phyloP scores from a whole-genome alignment of 306 rosid genomes.

The Alnus glutinosa region DNA sequence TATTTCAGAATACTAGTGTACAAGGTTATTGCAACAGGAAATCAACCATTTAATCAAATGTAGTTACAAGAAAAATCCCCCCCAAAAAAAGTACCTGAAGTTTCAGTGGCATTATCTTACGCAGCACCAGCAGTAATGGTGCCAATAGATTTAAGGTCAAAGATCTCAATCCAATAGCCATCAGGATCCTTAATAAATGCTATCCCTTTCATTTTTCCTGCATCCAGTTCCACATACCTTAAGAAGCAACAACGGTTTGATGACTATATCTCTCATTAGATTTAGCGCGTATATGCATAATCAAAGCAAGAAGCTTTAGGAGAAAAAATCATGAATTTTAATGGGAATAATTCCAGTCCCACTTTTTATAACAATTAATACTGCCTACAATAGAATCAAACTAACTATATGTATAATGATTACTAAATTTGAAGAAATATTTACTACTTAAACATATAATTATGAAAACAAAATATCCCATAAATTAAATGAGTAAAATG shows the following conservation, averaged over 20 bases:
- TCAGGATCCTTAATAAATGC: constrained; percentile 96
- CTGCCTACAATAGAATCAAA: background rate
- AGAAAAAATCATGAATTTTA: background rate
- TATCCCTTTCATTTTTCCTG: constrained; percentile 92
- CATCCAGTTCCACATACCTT: constrained; percentile 22
- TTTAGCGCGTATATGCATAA: background rate
- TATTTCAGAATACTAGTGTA: background rate
- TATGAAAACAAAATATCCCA: background rate
- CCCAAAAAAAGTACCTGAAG: constrained; percentile 34
- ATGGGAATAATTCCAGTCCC: background rate
- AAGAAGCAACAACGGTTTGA: background rate
- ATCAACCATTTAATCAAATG: background rate
- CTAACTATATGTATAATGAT: background rate
- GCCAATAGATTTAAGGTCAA: constrained; percentile 70
- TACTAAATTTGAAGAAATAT: background rate
- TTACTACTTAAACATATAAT: background rate
- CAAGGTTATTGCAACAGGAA: background rate
- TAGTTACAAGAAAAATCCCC: background rate
- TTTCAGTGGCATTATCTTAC: constrained; percentile 31
- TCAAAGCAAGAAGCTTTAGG: background rate
- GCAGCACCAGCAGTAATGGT: constrained; percentile 30
- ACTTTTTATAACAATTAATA: background rate
- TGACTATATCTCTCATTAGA: background rate
- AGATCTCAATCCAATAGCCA: constrained; percentile 95
- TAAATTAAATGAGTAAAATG: background rate